Percentiles rank a stretch among this genome's conserved stretches.
Conservation (phyloP, 192 early-diverging fungal species). For the Entomortierella chlamydospora region DNA sequence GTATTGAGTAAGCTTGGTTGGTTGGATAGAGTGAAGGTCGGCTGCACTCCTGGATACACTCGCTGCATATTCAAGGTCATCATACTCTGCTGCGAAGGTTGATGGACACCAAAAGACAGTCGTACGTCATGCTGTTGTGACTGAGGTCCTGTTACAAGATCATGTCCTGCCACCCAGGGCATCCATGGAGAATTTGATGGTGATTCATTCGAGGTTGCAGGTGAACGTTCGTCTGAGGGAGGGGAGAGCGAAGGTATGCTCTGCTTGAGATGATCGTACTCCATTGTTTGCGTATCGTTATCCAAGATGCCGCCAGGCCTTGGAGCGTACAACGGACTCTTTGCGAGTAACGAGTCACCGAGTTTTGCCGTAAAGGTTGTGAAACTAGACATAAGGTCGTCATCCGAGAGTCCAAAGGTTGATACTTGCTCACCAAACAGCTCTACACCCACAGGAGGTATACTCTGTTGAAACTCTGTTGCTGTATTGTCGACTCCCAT, state of each 20-base stretch:
- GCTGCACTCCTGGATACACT: not conserved
- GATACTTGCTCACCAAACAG: slow-evolving; percentile 6
- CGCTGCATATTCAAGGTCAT: not conserved
- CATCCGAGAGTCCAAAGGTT: slow-evolving; percentile 38
- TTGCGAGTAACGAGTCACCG: slow-evolving; percentile 21
- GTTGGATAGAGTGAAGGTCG: not conserved
- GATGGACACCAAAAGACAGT: not conserved
- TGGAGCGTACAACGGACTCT: not conserved
- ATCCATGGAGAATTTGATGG: slow-evolving; percentile 27
- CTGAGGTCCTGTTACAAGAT: not conserved
- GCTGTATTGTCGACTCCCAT: not conserved
- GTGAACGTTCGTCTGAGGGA: slow-evolving; percentile 12
- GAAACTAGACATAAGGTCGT: slow-evolving; percentile 46
- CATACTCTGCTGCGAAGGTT: not conserved
- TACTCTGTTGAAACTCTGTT: not conserved
- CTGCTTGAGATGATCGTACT: not conserved
- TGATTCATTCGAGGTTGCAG: slow-evolving; percentile 14
- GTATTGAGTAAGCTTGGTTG: not conserved
- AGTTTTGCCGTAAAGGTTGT: slow-evolving; percentile 30
- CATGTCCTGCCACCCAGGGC: slow-evolving; percentile 11
- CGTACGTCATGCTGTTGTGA: not conserved
- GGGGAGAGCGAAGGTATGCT: slow-evolving; percentile 18
- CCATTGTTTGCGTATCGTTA: not conserved
- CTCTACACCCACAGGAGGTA: not conserved
- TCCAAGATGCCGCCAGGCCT: not conserved